Evolutionary conservation across 352 stramenopile genomes (phyloP).

Genomic region (Phytophthora crassamura): DNA sequence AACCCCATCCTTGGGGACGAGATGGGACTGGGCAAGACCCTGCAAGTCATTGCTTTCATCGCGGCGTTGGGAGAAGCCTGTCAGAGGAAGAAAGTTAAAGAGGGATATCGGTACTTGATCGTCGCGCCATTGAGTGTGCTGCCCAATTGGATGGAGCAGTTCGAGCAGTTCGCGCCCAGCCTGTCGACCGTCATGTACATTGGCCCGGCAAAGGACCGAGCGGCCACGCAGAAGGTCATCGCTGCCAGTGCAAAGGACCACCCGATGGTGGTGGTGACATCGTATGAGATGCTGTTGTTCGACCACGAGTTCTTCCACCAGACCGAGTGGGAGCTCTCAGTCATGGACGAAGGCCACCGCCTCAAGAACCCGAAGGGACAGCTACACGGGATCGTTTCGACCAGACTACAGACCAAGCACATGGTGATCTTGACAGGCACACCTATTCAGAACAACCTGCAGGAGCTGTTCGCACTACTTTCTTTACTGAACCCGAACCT

Average conservation of each 20-base stretch:
- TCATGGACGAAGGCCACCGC: slow-evolving; percentile 90
- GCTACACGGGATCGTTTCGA: slow-evolving; percentile 58
- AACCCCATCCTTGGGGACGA: slow-evolving; percentile 85
- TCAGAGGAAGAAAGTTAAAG: slow-evolving; percentile 9
- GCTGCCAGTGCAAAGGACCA: slow-evolving; percentile 18
- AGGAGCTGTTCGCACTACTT: slow-evolving; percentile 85
- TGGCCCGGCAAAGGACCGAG: slow-evolving; percentile 58
- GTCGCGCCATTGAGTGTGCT: slow-evolving; percentile 83
- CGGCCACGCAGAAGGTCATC: slow-evolving; percentile 31
- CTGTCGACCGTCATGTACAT: slow-evolving; percentile 65
- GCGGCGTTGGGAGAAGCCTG: slow-evolving; percentile 43
- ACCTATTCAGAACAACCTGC: slow-evolving; percentile 88
- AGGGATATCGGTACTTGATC: slow-evolving; percentile 48
- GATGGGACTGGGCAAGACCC: slow-evolving; percentile 86
- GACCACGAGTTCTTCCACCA: slow-evolving; percentile 64
- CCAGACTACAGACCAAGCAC: slow-evolving; percentile 39
- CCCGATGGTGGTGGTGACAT: slow-evolving; percentile 71
- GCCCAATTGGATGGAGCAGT: slow-evolving; percentile 87
- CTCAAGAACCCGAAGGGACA: slow-evolving; percentile 87
- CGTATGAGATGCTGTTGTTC: slow-evolving; percentile 75
- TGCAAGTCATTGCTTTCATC: slow-evolving; percentile 82
- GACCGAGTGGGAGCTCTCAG: slow-evolving; percentile 57
- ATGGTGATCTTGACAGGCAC: slow-evolving; percentile 86
- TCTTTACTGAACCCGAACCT: slow-evolving; percentile 86
- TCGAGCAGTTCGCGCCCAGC: slow-evolving; percentile 67